Evolutionary conservation across 1,139 yeast genomes (phyloP).

Genomic region (Debaryomyces robertsiae): DNA sequence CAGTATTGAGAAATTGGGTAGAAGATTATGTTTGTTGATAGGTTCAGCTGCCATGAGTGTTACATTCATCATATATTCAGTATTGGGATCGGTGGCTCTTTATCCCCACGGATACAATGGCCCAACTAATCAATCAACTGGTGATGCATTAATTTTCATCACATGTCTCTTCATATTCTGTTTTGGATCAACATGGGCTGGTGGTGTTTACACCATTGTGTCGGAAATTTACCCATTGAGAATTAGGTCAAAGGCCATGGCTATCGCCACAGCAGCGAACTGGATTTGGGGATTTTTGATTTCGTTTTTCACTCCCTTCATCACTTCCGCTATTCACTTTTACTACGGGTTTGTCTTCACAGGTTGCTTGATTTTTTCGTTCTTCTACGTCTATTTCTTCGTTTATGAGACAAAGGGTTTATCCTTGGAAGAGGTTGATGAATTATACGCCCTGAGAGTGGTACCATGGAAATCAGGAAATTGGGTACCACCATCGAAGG

Average conservation of each 20-base stretch:
- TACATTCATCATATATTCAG: conserved; percentile 60
- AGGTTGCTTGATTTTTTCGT: conserved; percentile 63
- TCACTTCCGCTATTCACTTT: conserved; percentile 47
- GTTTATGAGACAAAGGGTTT: conserved; percentile 70
- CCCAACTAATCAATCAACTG: conserved; percentile 46
- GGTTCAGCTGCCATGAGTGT: conserved; percentile 53
- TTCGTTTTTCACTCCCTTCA: conserved; percentile 72
- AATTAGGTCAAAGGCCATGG: conserved; percentile 77
- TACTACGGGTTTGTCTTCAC: conserved; percentile 75
- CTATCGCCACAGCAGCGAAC: conserved; percentile 72
- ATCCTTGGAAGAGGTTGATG: conserved; percentile 68
- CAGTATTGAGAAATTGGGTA: conserved; percentile 68
- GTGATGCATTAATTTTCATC: conserved; percentile 73
- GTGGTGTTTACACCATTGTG: conserved; percentile 73
- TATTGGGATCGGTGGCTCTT: conserved; percentile 58
- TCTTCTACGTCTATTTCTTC: conserved; percentile 55
- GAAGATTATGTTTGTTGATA: conserved; percentile 63
- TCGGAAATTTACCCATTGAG: conserved; percentile 81
- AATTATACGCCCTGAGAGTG: conserved; percentile 51
- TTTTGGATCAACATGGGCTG: conserved; percentile 88
- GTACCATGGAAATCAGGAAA: conserved; percentile 48
- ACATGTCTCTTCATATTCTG: conserved; percentile 77
- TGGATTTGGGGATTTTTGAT: conserved; percentile 82
- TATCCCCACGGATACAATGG: conserved; percentile 52
- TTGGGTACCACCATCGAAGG: conserved; percentile 45